Base-by-base conservation (phyloP, 2,329 filamentous ascomycete species). In the Endocalyx cinctus region DNA sequence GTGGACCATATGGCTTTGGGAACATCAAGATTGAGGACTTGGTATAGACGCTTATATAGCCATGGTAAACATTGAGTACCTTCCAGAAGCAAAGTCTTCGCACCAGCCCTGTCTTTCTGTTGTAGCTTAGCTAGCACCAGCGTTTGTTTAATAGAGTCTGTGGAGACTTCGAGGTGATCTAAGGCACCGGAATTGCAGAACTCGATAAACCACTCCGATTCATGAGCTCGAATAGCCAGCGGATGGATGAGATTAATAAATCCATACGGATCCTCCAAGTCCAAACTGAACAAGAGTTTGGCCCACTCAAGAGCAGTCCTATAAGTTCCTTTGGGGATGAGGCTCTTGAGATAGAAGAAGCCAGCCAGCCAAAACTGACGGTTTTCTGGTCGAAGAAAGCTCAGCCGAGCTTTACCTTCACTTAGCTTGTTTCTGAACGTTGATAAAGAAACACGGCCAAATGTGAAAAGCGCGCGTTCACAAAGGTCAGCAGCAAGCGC, bases 261-360 rank as follows among this genome's bases (percentile, higher is more conserved):
- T 29, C 79, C 85, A 51, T 95, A 96, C 0, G 88, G 88, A 54
- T 98, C 92, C 4, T 70, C 65, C 29, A 79, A 79, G 46, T 88
- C 78, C 38, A 97, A 62, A 37, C 81, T 77, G 18, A 94, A 70
- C 8, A 96, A 67, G 5, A 97, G 64, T 62, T 92, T 95, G 6
- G 86, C 77, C 89, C 92, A 98, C 59, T 97, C 92, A 29, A 94
- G 79, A 0, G 88, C 87, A 1, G 92, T 97, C 29, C 88, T 76
- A 70, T 87, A 95, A 2, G 90, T 96, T n/a, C 89, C 88, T 48
- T 94, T 90, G 62, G 87, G 81, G 12, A 87, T 74, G 15, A 98
- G 69, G 45, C 87, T 92, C 47, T 77, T 78, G 49, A 97, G 82
- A 51, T 96, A 96, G 46, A 89, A 80, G 69, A 88, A 94, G 7